Evolutionary conservation across 345 rosid genomes (phyloP), one percentile per base, ranked within the genome.

Genomic region (Salix udensis): DNA sequence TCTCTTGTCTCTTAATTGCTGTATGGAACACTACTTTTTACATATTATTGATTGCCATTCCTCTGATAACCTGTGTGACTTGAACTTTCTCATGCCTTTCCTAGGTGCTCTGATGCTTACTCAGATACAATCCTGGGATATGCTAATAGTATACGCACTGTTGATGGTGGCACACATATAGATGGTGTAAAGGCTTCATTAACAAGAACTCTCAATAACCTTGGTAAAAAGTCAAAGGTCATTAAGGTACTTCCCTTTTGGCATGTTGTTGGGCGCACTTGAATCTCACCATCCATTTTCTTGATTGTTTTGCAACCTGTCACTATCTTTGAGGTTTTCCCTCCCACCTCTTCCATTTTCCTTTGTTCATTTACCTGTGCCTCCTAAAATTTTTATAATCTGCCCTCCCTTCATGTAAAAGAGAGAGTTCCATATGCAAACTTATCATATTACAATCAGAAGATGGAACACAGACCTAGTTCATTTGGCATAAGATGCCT

Each of bases 111-210:
- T 60, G 98, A 96, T 91, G 98, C 95, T 78, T 96, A 96, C 85
- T 92, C 99, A 61, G 99, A 93, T 86, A 93, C 95, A 70, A 81
- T 93, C 83, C 86, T 96, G 36, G 99, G 99, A 76, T 96, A 96
- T 77, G 97, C 98, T 66, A 96, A 96, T 85, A 94, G 99, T 86
- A 91, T 94, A 76, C 94, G 97, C 7, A 96, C 97, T 44, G 76
- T 92, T 85, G 99, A 96, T 88, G 99, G 97, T 82, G 98, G 98
- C 65, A 96, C 98, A 61, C 98, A 96, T 76, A 92, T 96, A 74
- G 99, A 96, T 31, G 99, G 99, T 81, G 83, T 88, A 31, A 96
- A 92, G 84, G 88, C 93, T 76, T 90, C 99, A 44, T 77, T 96
- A 81, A 96, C 99, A 40, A 90, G 99, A 85, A 90, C 94, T 72